Conservation (phyloP, 2,329 filamentous ascomycete species). For the Cladophialophora immunda region DNA sequence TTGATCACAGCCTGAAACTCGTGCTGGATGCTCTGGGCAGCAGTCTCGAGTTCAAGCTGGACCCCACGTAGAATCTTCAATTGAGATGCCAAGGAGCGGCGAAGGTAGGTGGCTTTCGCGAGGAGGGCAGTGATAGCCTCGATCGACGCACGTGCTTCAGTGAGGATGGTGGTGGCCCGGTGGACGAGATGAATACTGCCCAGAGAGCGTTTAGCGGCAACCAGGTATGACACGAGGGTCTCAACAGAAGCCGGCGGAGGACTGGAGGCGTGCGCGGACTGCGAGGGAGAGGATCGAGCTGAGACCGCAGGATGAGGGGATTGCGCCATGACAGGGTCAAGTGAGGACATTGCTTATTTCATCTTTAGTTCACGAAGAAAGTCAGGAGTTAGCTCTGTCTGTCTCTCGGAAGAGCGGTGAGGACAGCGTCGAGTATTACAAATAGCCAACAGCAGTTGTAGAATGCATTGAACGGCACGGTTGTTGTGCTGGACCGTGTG, state of each 20-base stretch:
- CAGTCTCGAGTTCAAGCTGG: conserved; percentile 53
- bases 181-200: conserved; percentile 83
- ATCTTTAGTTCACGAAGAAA: conserved; percentile 1
- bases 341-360: conserved; percentile 28
- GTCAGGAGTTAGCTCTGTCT: background rate
- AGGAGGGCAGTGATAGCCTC: conserved; percentile 80
- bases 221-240: conserved; percentile 81
- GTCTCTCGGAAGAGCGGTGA: background rate
- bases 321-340: conserved; percentile 36
- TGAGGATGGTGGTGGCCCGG: conserved; percentile 86
- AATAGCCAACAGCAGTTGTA: background rate
- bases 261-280: conserved; percentile 27
- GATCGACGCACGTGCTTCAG: conserved; percentile 74
- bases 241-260: conserved; percentile 61
- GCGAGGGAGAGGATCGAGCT: conserved; percentile 31
- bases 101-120: conserved; percentile 74
- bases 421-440: background rate
- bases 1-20: conserved; percentile 61
- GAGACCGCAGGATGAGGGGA: conserved; percentile 30
- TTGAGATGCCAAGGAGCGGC: conserved; percentile 64
- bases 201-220: conserved; percentile 86
- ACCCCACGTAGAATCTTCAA: conserved; percentile 55
- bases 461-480: background rate
- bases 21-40: conserved; percentile 51
- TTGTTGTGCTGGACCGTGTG: background rate